phyloP scores from a whole-genome alignment of 495 filamentous ascomycete genomes.

The Xylaria nigripes region DNA sequence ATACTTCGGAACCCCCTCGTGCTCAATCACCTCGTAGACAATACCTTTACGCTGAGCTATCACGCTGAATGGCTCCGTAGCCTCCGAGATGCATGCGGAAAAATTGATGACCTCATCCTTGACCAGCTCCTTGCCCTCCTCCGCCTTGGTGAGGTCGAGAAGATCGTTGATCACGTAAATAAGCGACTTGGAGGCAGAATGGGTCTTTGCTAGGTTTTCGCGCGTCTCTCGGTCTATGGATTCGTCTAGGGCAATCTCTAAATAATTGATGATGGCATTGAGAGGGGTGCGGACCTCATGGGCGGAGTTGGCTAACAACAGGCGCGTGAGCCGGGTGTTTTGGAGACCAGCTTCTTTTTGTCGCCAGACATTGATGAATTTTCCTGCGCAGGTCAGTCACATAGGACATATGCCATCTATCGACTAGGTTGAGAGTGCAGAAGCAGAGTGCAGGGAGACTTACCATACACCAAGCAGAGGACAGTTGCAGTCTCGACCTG shows the following conservation, averaged over 20 bases:
- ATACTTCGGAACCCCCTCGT: conserved; percentile 58
- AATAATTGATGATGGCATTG: conserved; percentile 93
- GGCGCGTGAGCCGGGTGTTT: conserved; percentile 67
- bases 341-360: conserved; percentile 84
- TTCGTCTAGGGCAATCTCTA: conserved; percentile 89
- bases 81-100: conserved; percentile 62
- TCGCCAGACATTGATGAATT: conserved; percentile 82
- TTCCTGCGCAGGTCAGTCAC: conserved; percentile 17
- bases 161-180: conserved; percentile 97
- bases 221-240: conserved; percentile 73
- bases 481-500: conserved; percentile 81
- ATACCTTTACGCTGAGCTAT: conserved; percentile 74
- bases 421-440: background rate
- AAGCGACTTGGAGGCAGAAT: conserved; percentile 91
- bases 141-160: conserved; percentile 82
- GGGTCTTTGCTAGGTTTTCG: conserved; percentile 78
- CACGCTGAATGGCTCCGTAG: conserved; percentile 60
- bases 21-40: conserved; percentile 55
- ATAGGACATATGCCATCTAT: background rate
- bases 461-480: conserved; percentile 82
- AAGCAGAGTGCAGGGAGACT: conserved; percentile 29
- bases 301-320: conserved; percentile 84
- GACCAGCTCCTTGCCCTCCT: conserved; percentile 70
- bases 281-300: conserved; percentile 92
- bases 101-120: conserved; percentile 79